These are phyloP conservation scores for Cynanchum wilfordii DNA, from an alignment of 257 asterid genomes.

Conservation along the genomic window DNA sequence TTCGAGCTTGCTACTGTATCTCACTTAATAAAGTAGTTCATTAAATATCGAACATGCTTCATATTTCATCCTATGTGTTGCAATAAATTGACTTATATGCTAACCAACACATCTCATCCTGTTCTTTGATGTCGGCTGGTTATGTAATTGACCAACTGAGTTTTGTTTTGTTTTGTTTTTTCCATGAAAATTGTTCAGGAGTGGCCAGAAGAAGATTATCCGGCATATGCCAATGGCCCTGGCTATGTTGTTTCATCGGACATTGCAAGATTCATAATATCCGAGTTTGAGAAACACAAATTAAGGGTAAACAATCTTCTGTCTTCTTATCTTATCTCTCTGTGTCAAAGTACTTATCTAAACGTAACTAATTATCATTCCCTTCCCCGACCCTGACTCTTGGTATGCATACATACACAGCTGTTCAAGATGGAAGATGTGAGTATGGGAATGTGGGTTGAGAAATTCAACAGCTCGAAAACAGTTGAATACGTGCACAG, in stretches of 20 bases:
- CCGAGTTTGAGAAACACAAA: conserved; percentile 78
- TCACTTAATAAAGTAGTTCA: too few relatives aligned
- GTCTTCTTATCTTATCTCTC: too few relatives aligned
- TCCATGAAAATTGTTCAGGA: conserved; percentile 51
- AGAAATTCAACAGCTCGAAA: conserved; percentile 55
- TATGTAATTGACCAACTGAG: neutral
- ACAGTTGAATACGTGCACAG: conserved; percentile 73
- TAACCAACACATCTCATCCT: too few relatives aligned
- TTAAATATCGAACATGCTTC: too few relatives aligned
- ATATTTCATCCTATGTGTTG: too few relatives aligned
- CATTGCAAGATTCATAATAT: conserved; percentile 53
- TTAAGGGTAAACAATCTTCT: conserved; percentile 43
- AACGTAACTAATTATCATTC: too few relatives aligned
- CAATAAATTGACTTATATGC: too few relatives aligned
- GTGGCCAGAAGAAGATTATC: conserved; percentile 94
- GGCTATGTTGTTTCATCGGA: conserved; percentile 82
- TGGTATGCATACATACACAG: conserved; percentile 38
- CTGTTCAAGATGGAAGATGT: conserved; percentile 97
- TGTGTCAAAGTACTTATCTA: too few relatives aligned
- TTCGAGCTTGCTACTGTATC: too few relatives aligned
- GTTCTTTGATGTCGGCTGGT: too few relatives aligned
- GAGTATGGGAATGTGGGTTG: conserved; percentile 99
- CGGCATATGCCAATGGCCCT: conserved; percentile 95
- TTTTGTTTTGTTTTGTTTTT: conserved; percentile 9
- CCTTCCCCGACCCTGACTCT: too few relatives aligned